Conservation (phyloP, 768 basidiomycete species). For the Mycena alexandri region DNA sequence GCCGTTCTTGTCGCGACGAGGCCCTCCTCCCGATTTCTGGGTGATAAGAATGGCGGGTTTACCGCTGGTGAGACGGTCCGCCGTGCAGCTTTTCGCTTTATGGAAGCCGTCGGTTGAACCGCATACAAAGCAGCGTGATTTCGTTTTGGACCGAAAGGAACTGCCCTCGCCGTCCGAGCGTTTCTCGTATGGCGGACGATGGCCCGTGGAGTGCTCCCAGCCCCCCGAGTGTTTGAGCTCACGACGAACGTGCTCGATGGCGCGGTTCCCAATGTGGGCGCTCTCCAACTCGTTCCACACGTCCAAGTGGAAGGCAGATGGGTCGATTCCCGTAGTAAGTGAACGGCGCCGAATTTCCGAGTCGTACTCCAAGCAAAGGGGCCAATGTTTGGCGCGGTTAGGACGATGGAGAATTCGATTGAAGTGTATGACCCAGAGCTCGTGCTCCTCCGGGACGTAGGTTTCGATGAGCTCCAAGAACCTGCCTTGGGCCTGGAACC, state of each 20-base stretch:
- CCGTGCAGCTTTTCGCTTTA: too few species aligned
- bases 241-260: not conserved
- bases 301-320: slow-evolving; percentile 8
- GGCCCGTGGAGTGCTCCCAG: too few species aligned
- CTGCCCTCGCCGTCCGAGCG: not conserved
- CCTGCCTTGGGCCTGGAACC: slow-evolving; percentile 39
- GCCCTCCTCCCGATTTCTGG: not conserved
- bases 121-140: slow-evolving; percentile 2
- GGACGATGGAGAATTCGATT: slow-evolving; percentile 21
- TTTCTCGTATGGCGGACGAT: not conserved
- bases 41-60: slow-evolving; percentile 18
- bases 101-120: not conserved
- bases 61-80: slow-evolving; percentile 20
- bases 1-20: slow-evolving; percentile 1
- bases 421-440: slow-evolving; percentile 34
- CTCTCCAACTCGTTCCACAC: slow-evolving; percentile 33
- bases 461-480: slow-evolving; percentile 32
- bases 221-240: too few species aligned
- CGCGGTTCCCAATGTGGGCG: not conserved
- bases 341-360: slow-evolving; percentile 28
- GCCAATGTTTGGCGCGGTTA: slow-evolving; percentile 32
- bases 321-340: slow-evolving; percentile 20
- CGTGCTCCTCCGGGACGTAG: slow-evolving; percentile 28
- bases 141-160: slow-evolving; percentile 1
- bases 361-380: slow-evolving; percentile 35